These are phyloP conservation scores for Colletotrichum spaethianum DNA, from an alignment of 2,329 filamentous ascomycete genomes.

Conservation along the genomic window DNA sequence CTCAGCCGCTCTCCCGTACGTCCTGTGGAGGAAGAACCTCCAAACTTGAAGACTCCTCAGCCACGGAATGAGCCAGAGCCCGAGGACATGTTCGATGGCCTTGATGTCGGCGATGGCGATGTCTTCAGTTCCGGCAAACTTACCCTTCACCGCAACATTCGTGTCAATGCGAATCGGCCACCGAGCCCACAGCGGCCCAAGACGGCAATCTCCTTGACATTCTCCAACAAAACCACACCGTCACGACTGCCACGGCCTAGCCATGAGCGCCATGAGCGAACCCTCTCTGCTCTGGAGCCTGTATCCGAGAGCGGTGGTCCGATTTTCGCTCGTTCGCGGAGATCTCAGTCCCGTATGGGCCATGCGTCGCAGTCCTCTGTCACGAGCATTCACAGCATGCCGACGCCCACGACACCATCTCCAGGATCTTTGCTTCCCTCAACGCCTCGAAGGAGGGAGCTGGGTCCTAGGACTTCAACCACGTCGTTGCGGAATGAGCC, in stretches of 20 bases:
- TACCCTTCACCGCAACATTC: slow-evolving; percentile 91
- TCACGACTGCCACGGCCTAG: slow-evolving; percentile 87
- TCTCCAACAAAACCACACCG: slow-evolving; percentile 81
- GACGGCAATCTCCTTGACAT: slow-evolving; percentile 88
- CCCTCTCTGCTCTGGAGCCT: slow-evolving; percentile 86
- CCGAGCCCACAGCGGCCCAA: slow-evolving; percentile 80
- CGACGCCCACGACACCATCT: slow-evolving; percentile 72
- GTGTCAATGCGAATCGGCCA: slow-evolving; percentile 81
- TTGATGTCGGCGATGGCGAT: slow-evolving; percentile 89
- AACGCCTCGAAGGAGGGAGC: slow-evolving; percentile 73
- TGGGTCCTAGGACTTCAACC: slow-evolving; percentile 68
- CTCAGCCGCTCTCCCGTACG: slow-evolving; percentile 71
- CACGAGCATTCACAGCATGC: slow-evolving; percentile 74
- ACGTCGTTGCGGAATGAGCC: slow-evolving; percentile 70
- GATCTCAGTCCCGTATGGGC: slow-evolving; percentile 77
- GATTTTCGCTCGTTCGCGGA: slow-evolving; percentile 68
- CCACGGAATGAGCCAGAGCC: slow-evolving; percentile 60
- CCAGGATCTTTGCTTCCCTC: slow-evolving; percentile 68
- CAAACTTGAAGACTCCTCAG: slow-evolving; percentile 50
- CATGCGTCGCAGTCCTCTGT: slow-evolving; percentile 80
- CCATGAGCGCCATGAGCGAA: slow-evolving; percentile 71
- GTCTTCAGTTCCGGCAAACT: slow-evolving; percentile 85
- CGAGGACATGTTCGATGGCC: slow-evolving; percentile 87
- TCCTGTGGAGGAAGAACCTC: slow-evolving; percentile 55
- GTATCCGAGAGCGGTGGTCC: slow-evolving; percentile 91